These are phyloP conservation scores for Tolypocladium pustulatum DNA, from an alignment of 2,329 filamentous ascomycete species.

Conservation along the genomic window DNA sequence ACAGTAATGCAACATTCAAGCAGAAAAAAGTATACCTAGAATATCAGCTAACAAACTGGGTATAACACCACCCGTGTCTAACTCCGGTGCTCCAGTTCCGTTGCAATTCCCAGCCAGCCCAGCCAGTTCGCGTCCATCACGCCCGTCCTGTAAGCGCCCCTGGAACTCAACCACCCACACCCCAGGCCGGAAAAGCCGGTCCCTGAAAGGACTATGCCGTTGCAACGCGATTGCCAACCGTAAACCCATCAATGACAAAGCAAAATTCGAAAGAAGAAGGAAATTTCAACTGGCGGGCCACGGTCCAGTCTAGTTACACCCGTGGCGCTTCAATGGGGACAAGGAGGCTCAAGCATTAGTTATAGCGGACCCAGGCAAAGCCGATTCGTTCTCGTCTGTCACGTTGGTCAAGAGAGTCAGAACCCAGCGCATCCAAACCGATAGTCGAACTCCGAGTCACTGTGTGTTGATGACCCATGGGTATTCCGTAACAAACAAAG, in stretches of 20 bases:
- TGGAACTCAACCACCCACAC: background rate
- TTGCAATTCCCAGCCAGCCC: background rate
- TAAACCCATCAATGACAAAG: background rate
- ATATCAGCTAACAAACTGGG: background rate
- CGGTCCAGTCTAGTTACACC: background rate
- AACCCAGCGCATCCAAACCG: background rate
- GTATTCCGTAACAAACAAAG: background rate
- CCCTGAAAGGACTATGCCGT: background rate
- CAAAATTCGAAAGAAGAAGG: background rate
- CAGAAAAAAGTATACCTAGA: background rate
- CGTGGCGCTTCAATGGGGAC: background rate
- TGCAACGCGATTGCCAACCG: background rate
- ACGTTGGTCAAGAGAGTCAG: background rate
- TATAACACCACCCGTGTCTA: slow-evolving; percentile 1
- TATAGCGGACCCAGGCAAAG: background rate
- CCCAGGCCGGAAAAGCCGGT: background rate
- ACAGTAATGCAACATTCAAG: background rate
- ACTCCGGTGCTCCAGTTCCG: background rate
- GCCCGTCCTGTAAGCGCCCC: background rate
- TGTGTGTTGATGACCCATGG: background rate
- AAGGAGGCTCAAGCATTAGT: background rate
- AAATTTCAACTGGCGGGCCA: background rate
- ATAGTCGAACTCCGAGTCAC: background rate
- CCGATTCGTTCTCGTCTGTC: background rate
- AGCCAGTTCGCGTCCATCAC: background rate